A percentile compares a stretch with the other conserved stretches of the same genome.
phyloP scores from a whole-genome alignment of 106 monocot genomes.

The Allium cepa region DNA sequence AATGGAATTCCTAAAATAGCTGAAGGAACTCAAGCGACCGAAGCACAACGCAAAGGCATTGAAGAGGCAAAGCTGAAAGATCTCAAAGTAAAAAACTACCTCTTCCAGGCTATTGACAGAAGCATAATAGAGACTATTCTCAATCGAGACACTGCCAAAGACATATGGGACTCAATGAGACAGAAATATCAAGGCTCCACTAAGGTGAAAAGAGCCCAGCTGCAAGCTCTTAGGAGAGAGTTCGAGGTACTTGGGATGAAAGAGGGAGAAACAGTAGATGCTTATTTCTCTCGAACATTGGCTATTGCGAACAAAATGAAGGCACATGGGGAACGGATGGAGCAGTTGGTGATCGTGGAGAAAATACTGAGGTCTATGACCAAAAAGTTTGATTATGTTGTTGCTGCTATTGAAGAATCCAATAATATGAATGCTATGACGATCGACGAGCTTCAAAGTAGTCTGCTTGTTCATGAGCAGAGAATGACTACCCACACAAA shows the following conservation, averaged over 20 bases:
- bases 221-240: slow-evolving; percentile 4
- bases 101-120: slow-evolving; percentile 3
- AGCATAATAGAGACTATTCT: slow-evolving; percentile 7
- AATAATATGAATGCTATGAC: background rate
- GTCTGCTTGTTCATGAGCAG: slow-evolving; percentile 1
- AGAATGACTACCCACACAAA: background rate
- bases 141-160: background rate
- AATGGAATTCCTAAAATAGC: background rate
- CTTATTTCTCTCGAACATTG: background rate
- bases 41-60: background rate
- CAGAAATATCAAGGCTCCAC: slow-evolving; percentile 1
- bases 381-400: background rate
- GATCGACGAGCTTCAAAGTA: slow-evolving; percentile 1
- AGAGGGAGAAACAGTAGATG: background rate
- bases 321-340: background rate
- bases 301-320: slow-evolving; percentile 1
- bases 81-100: slow-evolving; percentile 4
- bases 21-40: background rate
- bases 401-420: background rate
- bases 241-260: slow-evolving; percentile 2
- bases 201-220: slow-evolving; percentile 4
- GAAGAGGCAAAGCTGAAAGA: slow-evolving; percentile 2
- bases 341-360: background rate
- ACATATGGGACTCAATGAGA: slow-evolving; percentile 7
- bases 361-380: slow-evolving; percentile 5